These are phyloP conservation scores for Takashimella tepidaria DNA, from an alignment of 1,284 basidiomycete species.

Conservation along the genomic window DNA sequence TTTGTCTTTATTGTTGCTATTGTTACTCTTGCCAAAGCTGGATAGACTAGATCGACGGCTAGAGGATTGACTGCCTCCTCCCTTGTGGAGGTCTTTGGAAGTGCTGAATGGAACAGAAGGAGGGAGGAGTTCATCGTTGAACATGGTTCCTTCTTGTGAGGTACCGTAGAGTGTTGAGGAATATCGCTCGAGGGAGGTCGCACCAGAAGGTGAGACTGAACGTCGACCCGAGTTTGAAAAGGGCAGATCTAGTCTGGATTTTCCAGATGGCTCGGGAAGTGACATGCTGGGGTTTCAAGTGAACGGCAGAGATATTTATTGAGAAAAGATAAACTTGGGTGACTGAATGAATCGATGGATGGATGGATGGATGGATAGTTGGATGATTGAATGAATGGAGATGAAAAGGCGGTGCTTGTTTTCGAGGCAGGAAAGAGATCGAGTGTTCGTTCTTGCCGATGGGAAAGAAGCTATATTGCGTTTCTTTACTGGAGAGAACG, in stretches of 20 bases:
- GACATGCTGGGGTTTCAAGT: background rate
- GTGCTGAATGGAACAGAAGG: background rate
- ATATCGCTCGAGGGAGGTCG: background rate
- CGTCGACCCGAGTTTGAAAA: background rate
- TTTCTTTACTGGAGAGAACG: too few relatives aligned
- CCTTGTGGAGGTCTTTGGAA: background rate
- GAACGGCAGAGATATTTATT: too few relatives aligned
- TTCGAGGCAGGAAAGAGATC: too few relatives aligned
- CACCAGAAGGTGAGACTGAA: background rate
- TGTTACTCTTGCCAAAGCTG: background rate
- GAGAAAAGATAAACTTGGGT: too few relatives aligned
- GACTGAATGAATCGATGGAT: too few relatives aligned
- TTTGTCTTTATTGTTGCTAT: too few relatives aligned
- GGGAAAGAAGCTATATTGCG: too few relatives aligned
- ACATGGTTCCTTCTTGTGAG: background rate
- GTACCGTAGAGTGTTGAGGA: background rate
- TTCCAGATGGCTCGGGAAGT: background rate
- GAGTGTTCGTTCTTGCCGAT: too few relatives aligned
- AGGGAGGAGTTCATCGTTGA: background rate
- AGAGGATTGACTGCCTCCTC: background rate
- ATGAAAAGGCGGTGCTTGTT: too few relatives aligned
- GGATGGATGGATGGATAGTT: too few relatives aligned
- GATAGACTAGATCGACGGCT: background rate
- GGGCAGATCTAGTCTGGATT: background rate
- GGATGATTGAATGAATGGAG: too few relatives aligned